Evolutionary conservation across 441 rosid genomes (phyloP).

Genomic region (Viola pubescens): DNA sequence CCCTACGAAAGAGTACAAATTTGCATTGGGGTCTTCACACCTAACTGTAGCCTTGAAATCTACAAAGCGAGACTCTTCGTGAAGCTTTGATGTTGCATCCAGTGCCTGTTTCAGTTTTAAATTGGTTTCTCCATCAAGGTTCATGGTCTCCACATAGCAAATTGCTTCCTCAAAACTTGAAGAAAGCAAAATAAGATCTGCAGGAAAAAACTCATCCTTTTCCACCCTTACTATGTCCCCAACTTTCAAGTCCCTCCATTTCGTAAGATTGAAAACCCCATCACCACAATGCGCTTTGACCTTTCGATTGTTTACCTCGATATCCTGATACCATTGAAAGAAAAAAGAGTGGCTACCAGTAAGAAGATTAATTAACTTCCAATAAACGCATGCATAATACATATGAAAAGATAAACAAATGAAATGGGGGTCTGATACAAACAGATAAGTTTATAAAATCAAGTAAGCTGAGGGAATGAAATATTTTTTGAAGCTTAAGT

Average conservation of each 20-base stretch:
- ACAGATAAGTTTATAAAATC: no score
- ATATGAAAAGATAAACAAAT: background rate
- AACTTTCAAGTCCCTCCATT: conserved; percentile 79
- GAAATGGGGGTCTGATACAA: conserved; percentile 1
- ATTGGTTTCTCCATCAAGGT: conserved; percentile 96
- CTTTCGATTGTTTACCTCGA: conserved; percentile 60
- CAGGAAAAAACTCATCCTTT: conserved; percentile 87
- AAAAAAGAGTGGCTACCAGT: conserved; percentile 1
- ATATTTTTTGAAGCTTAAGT: no score
- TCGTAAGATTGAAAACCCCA: conserved; percentile 41
- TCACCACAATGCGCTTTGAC: conserved; percentile 55
- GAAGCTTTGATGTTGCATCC: conserved; percentile 49
- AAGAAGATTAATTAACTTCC: conserved; percentile 1
- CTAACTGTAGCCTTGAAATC: conserved; percentile 60
- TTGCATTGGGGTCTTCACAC: conserved; percentile 96
- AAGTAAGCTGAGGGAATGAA: no score
- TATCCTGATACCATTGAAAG: conserved; percentile 46
- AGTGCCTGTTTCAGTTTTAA: conserved; percentile 80
- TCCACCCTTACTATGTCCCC: conserved; percentile 83
- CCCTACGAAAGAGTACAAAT: conserved; percentile 79
- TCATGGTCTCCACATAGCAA: conserved; percentile 96
- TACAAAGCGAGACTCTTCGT: conserved; percentile 46
- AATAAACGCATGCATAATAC: background rate
- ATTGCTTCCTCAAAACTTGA: conserved; percentile 82
- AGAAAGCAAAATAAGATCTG: conserved; percentile 81